Base-by-base conservation (phyloP, 2,329 filamentous ascomycete genomes). In the Nectriaceae sp. region DNA sequence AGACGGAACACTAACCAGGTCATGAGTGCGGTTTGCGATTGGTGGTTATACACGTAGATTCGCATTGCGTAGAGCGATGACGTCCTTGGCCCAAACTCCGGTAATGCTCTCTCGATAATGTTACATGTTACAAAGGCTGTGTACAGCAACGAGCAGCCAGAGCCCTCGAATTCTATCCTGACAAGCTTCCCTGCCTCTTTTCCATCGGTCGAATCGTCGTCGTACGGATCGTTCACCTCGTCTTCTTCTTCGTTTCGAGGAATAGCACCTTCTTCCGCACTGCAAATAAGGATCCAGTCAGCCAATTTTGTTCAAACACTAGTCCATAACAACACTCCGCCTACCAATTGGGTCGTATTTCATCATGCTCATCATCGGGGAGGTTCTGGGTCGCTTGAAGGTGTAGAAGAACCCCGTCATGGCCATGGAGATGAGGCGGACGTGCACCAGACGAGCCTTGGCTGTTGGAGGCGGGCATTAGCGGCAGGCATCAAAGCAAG, bases 401-500 rank as follows among this genome's bases (percentile, higher is more conserved):
- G 90, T 95, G 72, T 93, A 92, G 80, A 93, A 99, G 81, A 91
- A 99, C 65, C 94, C 94, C 21, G 94, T 99, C 87, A 96, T 87
- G 69, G 94, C 94, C 94, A 99, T 99, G 56, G 91, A 96, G 70
- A 99, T 79, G 60, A 99, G 87, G 69, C 94, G 92, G 70, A 97
- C 93, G 68, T 89, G 83, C 69, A 99, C 87, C 59, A 93, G 87
- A 70, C 95, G 90, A 67, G 92, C 89, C 79, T 97, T 97, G 53
- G 79, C 90, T 95, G 69, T 33, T 21, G 36, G 33, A 5, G 20
- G 24, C 13, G 20, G 45, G 24, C 2, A 4, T n/a, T 21, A 19
- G 5, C 15, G 13, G 6, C n/a, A 39, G 37, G 6, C 13, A 6
- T 13, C 24, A 29, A 29, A 29, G 8, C 37, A 10, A n/a, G 16